Evolutionary conservation across 345 rosid genomes (phyloP).

Genomic region (Aurinia saxatilis): DNA sequence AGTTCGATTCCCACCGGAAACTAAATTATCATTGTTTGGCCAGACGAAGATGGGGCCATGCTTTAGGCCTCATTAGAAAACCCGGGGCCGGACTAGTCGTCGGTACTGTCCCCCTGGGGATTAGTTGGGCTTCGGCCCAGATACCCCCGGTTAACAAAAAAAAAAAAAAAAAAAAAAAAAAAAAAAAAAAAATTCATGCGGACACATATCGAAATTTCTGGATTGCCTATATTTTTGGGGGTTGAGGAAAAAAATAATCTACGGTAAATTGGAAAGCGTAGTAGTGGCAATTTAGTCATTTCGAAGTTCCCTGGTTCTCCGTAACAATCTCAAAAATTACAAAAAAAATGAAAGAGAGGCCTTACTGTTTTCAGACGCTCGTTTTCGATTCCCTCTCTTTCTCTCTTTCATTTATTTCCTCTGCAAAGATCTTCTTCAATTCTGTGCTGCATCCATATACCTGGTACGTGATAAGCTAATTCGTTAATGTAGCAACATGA

Average conservation of each 20-base stretch:
- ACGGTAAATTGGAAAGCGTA: neutral
- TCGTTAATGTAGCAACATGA: neutral
- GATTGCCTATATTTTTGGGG: constrained; percentile 4
- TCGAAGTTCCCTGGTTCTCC: neutral
- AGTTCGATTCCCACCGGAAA: too few relatives aligned
- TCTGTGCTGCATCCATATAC: too few relatives aligned
- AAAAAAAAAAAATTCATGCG: constrained; percentile 12
- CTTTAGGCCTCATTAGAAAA: too few relatives aligned
- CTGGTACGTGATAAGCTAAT: constrained; percentile 17
- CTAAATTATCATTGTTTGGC: too few relatives aligned
- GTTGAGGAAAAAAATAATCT: too few relatives aligned
- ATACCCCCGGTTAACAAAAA: too few relatives aligned
- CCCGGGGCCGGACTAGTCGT: too few relatives aligned
- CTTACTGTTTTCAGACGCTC: constrained; percentile 16
- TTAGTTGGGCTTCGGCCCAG: too few relatives aligned
- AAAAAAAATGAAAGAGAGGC: neutral
- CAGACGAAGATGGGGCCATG: too few relatives aligned
- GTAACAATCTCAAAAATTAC: constrained; percentile 22
- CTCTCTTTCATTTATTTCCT: constrained; percentile 7
- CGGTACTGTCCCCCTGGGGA: too few relatives aligned
- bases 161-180: too few relatives aligned
- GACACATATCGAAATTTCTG: neutral
- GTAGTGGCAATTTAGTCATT: constrained; percentile 7
- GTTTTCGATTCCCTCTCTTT: constrained; percentile 14
- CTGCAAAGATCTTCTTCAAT: neutral